Base-by-base conservation (phyloP, 306 rosid species). In the Cercis canadensis region DNA sequence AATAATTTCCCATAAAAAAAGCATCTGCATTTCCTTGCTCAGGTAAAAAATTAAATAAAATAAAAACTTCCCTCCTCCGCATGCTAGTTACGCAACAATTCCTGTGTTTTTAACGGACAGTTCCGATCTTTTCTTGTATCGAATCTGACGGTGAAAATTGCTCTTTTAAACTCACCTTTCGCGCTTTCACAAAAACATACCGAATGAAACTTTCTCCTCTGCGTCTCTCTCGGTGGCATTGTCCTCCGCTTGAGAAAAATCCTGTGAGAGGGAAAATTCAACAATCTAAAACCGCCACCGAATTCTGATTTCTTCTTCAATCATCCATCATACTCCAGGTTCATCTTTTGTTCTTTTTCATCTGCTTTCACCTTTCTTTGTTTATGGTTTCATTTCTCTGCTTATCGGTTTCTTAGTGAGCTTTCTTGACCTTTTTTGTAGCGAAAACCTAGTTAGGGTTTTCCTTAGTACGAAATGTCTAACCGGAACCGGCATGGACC, bases 401-500 rank as follows among this genome's bases (percentile, higher is more conserved):
- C 34, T 56, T 16, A 3, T 8, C 19, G 21, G 29, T 6, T 52
- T 52, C 11, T 37, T 37, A 37, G 10, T 37, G 43, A 8, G 13
- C 19, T 52, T 52, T 18, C 29, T 44, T 12, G 15, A 16, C 13
- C 32, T 21, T 75, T 78, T 61, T 75, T 79, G 73, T 71, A 58
- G 66, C 15, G 57, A 34, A 29, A 32, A 37, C 58, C 41, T 15
- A 65, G 32, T 39, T 83, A 69, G 77, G 83, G 58, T 78, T 76
- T 39, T 10, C 14, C 1, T 16, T 7, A 32, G 36, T 62, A 44
- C 33, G 6, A 75, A 70, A 84, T 84, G 87, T 84, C 85, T 33
- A 56, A 78, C 39, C 52, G 75, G 4, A 71, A 39, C 57, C 64
- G 60, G 49, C 64, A 64, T 10, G 67, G 67, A 5, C 37, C 73